A percentile compares a stretch with the other conserved stretches of the same genome.
Evolutionary conservation across 2,329 filamentous ascomycete species (phyloP).

Genomic region (Aspergillus nomiae): DNA sequence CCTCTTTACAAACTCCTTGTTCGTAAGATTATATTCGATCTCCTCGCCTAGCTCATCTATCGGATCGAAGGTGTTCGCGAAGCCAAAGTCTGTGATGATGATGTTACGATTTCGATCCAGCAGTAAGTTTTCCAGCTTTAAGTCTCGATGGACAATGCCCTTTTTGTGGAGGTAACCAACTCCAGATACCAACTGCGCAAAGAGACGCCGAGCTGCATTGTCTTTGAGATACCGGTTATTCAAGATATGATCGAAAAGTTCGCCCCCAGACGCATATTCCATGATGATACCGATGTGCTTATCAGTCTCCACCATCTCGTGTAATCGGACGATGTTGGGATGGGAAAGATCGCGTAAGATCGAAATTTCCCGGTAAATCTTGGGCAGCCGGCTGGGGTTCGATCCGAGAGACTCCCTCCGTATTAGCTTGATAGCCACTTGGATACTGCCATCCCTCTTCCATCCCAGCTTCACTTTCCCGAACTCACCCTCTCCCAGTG

Average conservation of each 20-base stretch:
- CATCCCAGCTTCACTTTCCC: constrained; percentile 98
- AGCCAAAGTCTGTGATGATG: constrained; percentile 99
- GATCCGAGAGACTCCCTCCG: constrained; percentile 85
- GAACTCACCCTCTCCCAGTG: constrained; percentile 95
- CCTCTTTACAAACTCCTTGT: constrained; percentile 85
- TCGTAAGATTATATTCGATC: constrained; percentile 81
- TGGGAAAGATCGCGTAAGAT: constrained; percentile 87
- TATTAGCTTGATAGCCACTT: constrained; percentile 98
- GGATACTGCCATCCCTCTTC: constrained; percentile 91
- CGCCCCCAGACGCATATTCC: constrained; percentile 95
- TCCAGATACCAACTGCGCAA: constrained; percentile 93
- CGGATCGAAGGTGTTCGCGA: constrained; percentile 95
- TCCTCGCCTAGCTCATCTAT: constrained; percentile 85
- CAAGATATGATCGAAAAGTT: constrained; percentile 97
- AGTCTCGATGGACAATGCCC: constrained; percentile 94
- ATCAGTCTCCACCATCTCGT: constrained; percentile 98
- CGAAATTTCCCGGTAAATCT: constrained; percentile 95
- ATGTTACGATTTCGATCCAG: constrained; percentile 97
- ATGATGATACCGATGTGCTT: constrained; percentile 97
- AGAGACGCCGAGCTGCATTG: constrained; percentile 82
- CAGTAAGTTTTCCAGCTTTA: constrained; percentile 94
- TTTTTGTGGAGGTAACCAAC: constrained; percentile 98
- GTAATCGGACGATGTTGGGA: constrained; percentile 93
- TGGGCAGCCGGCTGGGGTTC: constrained; percentile 86
- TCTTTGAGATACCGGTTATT: constrained; percentile 97